Percentiles rank a stretch among this genome's conserved stretches.
Evolutionary conservation across 2,329 filamentous ascomycete species (phyloP).

Genomic region (Geosmithia putterillii): DNA sequence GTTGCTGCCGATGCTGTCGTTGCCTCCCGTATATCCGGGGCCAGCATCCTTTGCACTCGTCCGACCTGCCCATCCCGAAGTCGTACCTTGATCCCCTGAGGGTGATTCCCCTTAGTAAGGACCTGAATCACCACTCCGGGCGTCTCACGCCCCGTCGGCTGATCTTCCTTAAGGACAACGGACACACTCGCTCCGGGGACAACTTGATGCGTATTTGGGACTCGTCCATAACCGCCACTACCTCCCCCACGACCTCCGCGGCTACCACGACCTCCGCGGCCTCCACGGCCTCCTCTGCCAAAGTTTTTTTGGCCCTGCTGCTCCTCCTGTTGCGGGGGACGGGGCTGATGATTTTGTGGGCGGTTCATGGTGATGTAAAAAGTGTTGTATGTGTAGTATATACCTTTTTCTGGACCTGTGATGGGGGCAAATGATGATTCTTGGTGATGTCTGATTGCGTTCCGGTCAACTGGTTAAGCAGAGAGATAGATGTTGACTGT

Average conservation of each 20-base stretch:
- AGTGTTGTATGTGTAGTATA: neutral
- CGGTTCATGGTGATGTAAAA: conserved; percentile 3
- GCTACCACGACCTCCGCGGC: neutral
- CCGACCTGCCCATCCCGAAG: conserved; percentile 60
- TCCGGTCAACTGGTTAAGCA: neutral
- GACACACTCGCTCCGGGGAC: conserved; percentile 51
- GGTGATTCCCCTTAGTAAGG: conserved; percentile 62
- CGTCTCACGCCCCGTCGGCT: conserved; percentile 61
- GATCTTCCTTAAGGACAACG: conserved; percentile 65
- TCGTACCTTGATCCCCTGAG: conserved; percentile 68
- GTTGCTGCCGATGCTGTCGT: conserved; percentile 1
- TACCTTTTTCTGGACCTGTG: too few species aligned
- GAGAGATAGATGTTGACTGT: neutral
- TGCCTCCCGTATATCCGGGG: conserved; percentile 9
- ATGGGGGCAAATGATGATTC: too few species aligned
- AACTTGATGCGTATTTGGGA: conserved; percentile 40
- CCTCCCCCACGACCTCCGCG: neutral
- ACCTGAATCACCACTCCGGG: conserved; percentile 53
- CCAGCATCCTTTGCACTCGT: conserved; percentile 51
- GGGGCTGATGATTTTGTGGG: conserved; percentile 6
- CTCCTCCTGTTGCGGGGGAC: conserved; percentile 1
- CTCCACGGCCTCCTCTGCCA: conserved; percentile 2
- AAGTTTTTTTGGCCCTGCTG: conserved; percentile 3
- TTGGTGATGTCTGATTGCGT: too few species aligned
- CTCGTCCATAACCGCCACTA: conserved; percentile 11